Conservation (phyloP, 805 yeast species). For the Suhomyces pyralidae region DNA sequence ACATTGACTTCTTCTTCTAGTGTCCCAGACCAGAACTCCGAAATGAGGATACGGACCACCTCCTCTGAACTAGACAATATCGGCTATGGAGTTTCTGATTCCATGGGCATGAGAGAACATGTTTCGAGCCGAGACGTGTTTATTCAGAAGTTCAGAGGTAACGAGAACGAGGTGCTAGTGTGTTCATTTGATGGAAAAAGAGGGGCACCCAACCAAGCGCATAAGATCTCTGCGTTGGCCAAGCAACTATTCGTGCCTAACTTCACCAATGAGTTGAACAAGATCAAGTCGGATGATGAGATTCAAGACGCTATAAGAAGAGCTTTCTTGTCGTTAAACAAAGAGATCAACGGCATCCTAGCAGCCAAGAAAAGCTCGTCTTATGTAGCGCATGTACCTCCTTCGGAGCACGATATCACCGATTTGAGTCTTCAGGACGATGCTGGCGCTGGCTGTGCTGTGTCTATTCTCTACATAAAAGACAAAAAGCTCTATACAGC, state of each 20-base stretch:
- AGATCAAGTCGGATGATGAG: constrained; percentile 39
- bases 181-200: constrained; percentile 84
- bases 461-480: constrained; percentile 74
- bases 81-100: constrained; percentile 90
- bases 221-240: constrained; percentile 65
- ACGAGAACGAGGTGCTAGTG: constrained; percentile 73
- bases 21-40: constrained; percentile 83
- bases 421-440: constrained; percentile 63
- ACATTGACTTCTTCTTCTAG: constrained; percentile 84
- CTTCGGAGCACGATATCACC: constrained; percentile 29
- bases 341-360: constrained; percentile 68
- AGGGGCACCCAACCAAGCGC: constrained; percentile 53
- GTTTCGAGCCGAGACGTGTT: constrained; percentile 82
- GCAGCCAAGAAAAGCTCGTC: constrained; percentile 43
- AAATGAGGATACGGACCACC: constrained; percentile 85
- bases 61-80: constrained; percentile 73
- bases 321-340: constrained; percentile 75
- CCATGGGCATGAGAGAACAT: constrained; percentile 62
- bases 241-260: constrained; percentile 68
- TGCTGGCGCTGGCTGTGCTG: constrained; percentile 77
- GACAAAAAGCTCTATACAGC: constrained; percentile 74
- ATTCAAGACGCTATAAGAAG: constrained; percentile 76
- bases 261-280: constrained; percentile 64
- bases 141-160: constrained; percentile 82
- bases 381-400: constrained; percentile 35